Conservation (phyloP, 2,329 filamentous ascomycete genomes). For the Pseudocercospora cruenta region DNA sequence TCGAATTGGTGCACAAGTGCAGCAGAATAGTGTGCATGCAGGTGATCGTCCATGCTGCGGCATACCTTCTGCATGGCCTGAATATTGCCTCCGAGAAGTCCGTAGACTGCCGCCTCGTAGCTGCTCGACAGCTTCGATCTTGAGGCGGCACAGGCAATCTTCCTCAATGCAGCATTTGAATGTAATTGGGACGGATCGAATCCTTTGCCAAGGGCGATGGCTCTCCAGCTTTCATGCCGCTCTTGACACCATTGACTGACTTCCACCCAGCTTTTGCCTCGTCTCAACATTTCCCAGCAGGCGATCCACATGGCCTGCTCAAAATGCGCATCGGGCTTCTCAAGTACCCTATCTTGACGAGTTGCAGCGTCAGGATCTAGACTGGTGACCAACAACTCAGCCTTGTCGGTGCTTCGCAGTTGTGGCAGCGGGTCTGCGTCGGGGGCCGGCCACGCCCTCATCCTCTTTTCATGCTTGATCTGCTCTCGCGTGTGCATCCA, state of each 20-base stretch:
- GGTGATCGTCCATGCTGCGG: slow-evolving; percentile 79
- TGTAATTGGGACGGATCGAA: slow-evolving; percentile 50
- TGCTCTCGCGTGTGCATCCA: slow-evolving; percentile 90
- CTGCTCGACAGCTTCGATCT: slow-evolving; percentile 64
- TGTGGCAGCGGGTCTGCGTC: slow-evolving; percentile 56
- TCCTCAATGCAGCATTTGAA: slow-evolving; percentile 60
- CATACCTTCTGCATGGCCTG: slow-evolving; percentile 76
- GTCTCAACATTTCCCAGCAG: slow-evolving; percentile 89
- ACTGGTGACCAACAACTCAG: slow-evolving; percentile 75
- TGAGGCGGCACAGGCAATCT: slow-evolving; percentile 75
- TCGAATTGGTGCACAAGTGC: slow-evolving; percentile 80
- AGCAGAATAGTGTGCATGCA: slow-evolving; percentile 89
- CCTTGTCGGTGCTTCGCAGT: slow-evolving; percentile 51
- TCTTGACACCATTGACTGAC: slow-evolving; percentile 86
- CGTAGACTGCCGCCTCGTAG: slow-evolving; percentile 89
- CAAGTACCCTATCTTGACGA: slow-evolving; percentile 74
- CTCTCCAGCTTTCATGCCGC: slow-evolving; percentile 86
- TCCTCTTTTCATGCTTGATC: slow-evolving; percentile 86
- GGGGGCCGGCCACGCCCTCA: slow-evolving; percentile 60
- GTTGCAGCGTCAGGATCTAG: slow-evolving; percentile 89
- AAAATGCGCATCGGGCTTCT: slow-evolving; percentile 82
- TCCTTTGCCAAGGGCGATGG: slow-evolving; percentile 72
- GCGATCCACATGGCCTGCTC: slow-evolving; percentile 90
- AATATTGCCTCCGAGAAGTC: slow-evolving; percentile 83
- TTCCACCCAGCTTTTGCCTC: slow-evolving; percentile 73